Evolutionary conservation across 441 rosid genomes (phyloP).

Genomic region (Gossypium schwendimanii): DNA sequence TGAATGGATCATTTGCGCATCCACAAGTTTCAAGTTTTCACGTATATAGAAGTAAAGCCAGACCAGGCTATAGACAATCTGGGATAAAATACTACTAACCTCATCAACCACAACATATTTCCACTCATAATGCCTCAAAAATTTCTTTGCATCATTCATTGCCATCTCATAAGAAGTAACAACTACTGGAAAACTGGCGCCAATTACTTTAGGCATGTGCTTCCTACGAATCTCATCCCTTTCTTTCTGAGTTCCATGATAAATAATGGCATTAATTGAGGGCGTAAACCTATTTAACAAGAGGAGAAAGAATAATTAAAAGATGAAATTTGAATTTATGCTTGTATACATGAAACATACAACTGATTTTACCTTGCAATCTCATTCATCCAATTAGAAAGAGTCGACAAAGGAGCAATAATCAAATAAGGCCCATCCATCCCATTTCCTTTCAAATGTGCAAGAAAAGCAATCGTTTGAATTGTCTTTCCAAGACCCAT

Average conservation of each 20-base stretch:
- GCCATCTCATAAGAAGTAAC: slow-evolving; percentile 94
- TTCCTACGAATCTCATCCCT: slow-evolving; percentile 68
- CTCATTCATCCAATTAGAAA: slow-evolving; percentile 89
- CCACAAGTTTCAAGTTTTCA: neutral
- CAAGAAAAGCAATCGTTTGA: slow-evolving; percentile 86
- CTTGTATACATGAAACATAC: slow-evolving; percentile 2
- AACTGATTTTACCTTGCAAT: slow-evolving; percentile 48
- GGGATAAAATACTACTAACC: slow-evolving; percentile 35
- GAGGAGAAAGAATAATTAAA: neutral
- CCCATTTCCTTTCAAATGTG: slow-evolving; percentile 82
- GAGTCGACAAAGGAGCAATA: slow-evolving; percentile 94
- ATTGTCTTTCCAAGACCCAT: slow-evolving; percentile 99
- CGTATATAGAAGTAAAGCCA: neutral
- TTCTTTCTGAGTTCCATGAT: slow-evolving; percentile 67
- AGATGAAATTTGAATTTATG: slow-evolving; percentile 7
- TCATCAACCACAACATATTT: slow-evolving; percentile 93
- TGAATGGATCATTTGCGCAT: neutral
- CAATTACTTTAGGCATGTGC: slow-evolving; percentile 64
- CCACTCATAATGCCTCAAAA: slow-evolving; percentile 69
- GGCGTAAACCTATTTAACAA: slow-evolving; percentile 62
- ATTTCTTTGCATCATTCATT: slow-evolving; percentile 60
- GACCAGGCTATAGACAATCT: neutral
- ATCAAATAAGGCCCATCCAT: slow-evolving; percentile 85
- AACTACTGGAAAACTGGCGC: slow-evolving; percentile 74
- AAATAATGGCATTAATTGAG: slow-evolving; percentile 60